Evolutionary conservation across 2,329 filamentous ascomycete species (phyloP).

Genomic region (Monosporascus sp.): DNA sequence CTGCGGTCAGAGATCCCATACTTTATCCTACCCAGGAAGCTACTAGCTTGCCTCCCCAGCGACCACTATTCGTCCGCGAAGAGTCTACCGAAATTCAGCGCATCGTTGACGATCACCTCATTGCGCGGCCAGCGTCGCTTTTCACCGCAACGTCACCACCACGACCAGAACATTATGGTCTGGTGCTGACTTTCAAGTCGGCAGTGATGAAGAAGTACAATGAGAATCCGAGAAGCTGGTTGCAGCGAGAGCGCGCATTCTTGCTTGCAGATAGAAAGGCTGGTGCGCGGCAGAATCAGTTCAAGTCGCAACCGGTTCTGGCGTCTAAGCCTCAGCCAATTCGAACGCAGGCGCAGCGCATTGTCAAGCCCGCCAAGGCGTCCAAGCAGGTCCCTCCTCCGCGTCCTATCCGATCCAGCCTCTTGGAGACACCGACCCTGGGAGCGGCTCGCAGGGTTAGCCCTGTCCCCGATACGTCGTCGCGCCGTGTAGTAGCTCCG

Average conservation of each 20-base stretch:
- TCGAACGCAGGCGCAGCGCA: constrained; percentile 27
- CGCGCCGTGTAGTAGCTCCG: constrained; percentile 49
- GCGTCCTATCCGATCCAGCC: constrained; percentile 25
- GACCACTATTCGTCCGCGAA: constrained; percentile 43
- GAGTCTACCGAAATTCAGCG: constrained; percentile 37
- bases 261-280: constrained; percentile 44
- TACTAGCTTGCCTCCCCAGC: constrained; percentile 35
- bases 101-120: constrained; percentile 47
- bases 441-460: constrained; percentile 29
- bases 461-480: constrained; percentile 43
- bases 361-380: constrained; percentile 28
- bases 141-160: constrained; percentile 44
- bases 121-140: constrained; percentile 34
- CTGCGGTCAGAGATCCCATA: constrained; percentile 48
- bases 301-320: constrained; percentile 33
- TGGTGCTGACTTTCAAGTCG: constrained; percentile 48
- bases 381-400: constrained; percentile 21
- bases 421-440: constrained; percentile 21
- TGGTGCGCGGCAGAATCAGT: constrained; percentile 31
- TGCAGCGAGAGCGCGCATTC: constrained; percentile 44
- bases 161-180: constrained; percentile 46
- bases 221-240: constrained; percentile 41
- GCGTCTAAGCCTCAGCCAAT: constrained; percentile 34
- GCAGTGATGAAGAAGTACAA: constrained; percentile 43
- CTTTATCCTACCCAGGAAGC: constrained; percentile 48